Evolutionary conservation across 2,329 filamentous ascomycete genomes (phyloP), one percentile per base, ranked within the genome.

Genomic region (Cytospora schulzeri): DNA sequence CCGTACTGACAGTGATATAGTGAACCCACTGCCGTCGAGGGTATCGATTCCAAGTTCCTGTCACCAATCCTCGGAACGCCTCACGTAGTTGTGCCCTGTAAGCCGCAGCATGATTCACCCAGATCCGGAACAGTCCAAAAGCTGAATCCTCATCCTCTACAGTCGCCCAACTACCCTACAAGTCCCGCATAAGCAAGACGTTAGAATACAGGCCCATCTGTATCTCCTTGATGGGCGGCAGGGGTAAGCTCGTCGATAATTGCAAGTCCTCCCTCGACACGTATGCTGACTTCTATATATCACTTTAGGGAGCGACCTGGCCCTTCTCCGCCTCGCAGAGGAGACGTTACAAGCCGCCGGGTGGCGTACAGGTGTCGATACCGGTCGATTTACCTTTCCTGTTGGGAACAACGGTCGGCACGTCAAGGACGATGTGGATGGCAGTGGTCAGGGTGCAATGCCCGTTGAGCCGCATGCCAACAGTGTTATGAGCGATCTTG

Each of bases 101-200:
- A 52, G 65, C 59, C 17, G 15, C 17, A 15, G 29, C 24, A 24
- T 1, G 38, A 19, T 14, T 15, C 1, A 15, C 8, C 15, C 6
- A 31, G 9, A 24, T 17, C 5, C 8, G 4, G 15, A 33, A 3
- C 19, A 9, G 9, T 0, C 26, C 4, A 14, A 14, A 24, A 38
- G 41, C 64, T 66, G 19, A 66, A 11, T 19, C 3, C 1, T 0
- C 3, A 15, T 19, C 26, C 6, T 1, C 3, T 15, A 51, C 22
- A 66, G 65, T 65, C 22, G 65, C 65, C 12, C 65, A 66, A 11
- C 48, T 65, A 22, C 54, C 65, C 31, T 66, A 66, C 26, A 45
- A 64, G 15, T 66, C 65, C 48, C 62, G 55, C 24, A 33, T 66
- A 19, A 66, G 54, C 31, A 51, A 53, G 48, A 35, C 17, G n/a